Evolutionary conservation across 164 flowering plant genomes (phyloP).

Genomic region (Warburgia ugandensis): DNA sequence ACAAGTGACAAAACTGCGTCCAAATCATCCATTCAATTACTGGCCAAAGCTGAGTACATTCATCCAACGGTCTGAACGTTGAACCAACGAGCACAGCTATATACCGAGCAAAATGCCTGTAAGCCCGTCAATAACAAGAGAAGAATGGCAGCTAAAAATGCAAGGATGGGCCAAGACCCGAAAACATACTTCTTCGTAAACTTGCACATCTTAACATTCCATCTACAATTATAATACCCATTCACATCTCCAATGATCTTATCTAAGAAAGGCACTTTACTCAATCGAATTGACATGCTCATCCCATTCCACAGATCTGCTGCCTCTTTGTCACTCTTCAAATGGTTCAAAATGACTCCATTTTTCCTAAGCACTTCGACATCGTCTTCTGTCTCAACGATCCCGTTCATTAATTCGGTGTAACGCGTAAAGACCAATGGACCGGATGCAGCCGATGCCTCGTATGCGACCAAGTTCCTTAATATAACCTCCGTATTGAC

Average conservation of each 20-base stretch:
- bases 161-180: slow-evolving; percentile 15
- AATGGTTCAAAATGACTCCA: too few relatives aligned
- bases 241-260: slow-evolving; percentile 16
- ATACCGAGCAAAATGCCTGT: slow-evolving; percentile 16
- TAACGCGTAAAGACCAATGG: slow-evolving; percentile 19
- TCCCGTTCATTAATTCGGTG: slow-evolving; percentile 24
- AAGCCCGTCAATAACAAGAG: slow-evolving; percentile 11
- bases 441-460: too few relatives aligned
- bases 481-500: slow-evolving; percentile 43
- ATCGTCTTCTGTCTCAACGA: slow-evolving; percentile 22
- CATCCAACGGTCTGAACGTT: slow-evolving; percentile 5
- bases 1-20: too few relatives aligned
- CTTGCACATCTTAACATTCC: slow-evolving; percentile 10
- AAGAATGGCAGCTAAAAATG: slow-evolving; percentile 12
- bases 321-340: slow-evolving; percentile 19
- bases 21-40: too few relatives aligned
- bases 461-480: slow-evolving; percentile 32
- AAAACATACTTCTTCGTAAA: slow-evolving; percentile 11
- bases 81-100: slow-evolving; percentile 31
- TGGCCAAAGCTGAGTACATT: too few relatives aligned
- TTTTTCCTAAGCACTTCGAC: slow-evolving; percentile 17
- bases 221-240: slow-evolving; percentile 11
- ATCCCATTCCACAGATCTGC: slow-evolving; percentile 18
- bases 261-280: slow-evolving; percentile 8
- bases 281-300: slow-evolving; percentile 13